Evolutionary conservation across 306 rosid species (phyloP), one percentile per base, ranked within the genome.

Genomic region (Sesbania bispinosa): DNA sequence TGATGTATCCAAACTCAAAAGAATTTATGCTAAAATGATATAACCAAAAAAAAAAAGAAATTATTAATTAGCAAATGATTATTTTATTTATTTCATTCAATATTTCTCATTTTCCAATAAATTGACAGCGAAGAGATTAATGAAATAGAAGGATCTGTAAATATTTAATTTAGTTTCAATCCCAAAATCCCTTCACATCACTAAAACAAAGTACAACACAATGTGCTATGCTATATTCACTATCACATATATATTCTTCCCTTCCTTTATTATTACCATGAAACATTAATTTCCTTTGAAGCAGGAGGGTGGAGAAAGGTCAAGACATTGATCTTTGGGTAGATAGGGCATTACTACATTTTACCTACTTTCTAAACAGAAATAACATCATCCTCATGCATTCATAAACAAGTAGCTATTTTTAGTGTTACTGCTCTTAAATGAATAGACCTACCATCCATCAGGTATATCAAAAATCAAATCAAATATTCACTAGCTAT

Each of bases 401-500:
- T 52, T 39, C 38, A 62, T 7, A 62, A 78, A 21, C 10, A 7
- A 62, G 62, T 46, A 62, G 45, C 43, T 18, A 32, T 24, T 23
- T 42, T 19, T 35, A 57, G 42, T 35, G n/a, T 55, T 30, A 55
- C 63, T 46, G 15, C 69, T 57, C 63, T 45, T 79, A 64, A 78
- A 79, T 72, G 18, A 35, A 29, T 16, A 48, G 1, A 78, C 74
- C 82, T 54, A 63, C 78, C 82, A 54, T 35, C 62, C 42, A 55
- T 35, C 62, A 36, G 29, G 19, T 7, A 0, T 1, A 35, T 18
- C 9, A 1, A 6, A 32, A 32, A 35, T 35, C 39, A 35, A 10
- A 35, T 35, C 39, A 35, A 0, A 42, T 52, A 19, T 60, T 77
- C 21, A 77, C 59, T 62, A 77, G n/a, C 58, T 32, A 16, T 10